Evolutionary conservation across 441 rosid genomes (phyloP).

Genomic region (Populus trichocarpa): DNA sequence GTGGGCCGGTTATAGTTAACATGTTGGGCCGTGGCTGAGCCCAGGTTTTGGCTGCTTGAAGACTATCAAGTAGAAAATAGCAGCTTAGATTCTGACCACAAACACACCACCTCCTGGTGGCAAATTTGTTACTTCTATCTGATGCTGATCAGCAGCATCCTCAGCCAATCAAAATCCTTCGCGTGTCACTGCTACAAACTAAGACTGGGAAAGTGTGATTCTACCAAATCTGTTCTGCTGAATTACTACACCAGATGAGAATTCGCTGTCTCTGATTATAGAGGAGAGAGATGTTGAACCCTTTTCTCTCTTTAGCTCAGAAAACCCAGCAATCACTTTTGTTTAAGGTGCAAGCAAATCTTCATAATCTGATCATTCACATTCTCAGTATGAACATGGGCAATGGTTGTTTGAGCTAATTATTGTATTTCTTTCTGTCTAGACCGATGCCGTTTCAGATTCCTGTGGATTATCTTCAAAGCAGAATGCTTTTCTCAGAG

Average conservation of each 20-base stretch:
- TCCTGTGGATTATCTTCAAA: slow-evolving; percentile 42
- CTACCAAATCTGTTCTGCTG: background rate
- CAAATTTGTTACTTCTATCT: background rate
- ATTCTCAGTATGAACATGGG: background rate
- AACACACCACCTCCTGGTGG: background rate
- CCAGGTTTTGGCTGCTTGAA: too few relatives aligned
- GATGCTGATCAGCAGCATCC: background rate
- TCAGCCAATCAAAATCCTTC: background rate
- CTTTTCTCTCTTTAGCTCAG: background rate
- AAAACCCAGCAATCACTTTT: too few relatives aligned
- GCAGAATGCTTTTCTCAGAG: slow-evolving; percentile 41
- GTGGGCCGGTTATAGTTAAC: too few relatives aligned
- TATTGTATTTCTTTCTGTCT: slow-evolving; percentile 13
- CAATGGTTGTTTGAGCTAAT: background rate
- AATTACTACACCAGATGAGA: background rate
- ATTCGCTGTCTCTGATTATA: background rate
- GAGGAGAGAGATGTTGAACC: background rate
- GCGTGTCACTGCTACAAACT: background rate
- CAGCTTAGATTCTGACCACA: background rate
- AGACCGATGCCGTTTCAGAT: slow-evolving; percentile 45
- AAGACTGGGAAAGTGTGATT: background rate
- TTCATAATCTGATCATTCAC: background rate
- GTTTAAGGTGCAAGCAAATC: too few relatives aligned
- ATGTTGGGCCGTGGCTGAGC: too few relatives aligned
- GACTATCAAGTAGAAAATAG: background rate